Evolutionary conservation across 139 green algal genomes (phyloP), one percentile per base, ranked within the genome.

Genomic region (Volvox africanus): DNA sequence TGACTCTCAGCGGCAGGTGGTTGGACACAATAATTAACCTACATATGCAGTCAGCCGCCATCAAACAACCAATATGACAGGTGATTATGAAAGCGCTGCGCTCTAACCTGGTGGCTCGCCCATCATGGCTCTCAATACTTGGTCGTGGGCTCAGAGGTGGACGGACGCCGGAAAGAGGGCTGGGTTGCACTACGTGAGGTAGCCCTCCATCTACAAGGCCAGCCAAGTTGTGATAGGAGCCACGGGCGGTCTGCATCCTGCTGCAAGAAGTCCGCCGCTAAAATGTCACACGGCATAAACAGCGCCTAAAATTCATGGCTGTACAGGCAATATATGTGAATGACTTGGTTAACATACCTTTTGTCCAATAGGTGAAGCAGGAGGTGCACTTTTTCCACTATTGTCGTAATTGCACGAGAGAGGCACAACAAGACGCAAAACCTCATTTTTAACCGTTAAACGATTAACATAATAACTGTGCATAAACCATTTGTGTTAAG

Each of bases 11-110:
- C 12, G 98, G 98, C 37, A 99, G 94, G 85, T 99, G 96, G 93
- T 99, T 99, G 35, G 95, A 95, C 3, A 99, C 98, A 71, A 99
- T 95, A 26, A 99, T 97, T 14, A 99, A 78, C 89, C 98, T 98
- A 95, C 92, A 65, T 0, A 20, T 28, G 22, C 78, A 84, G 37
- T 13, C 50, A 24, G 80, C 80, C 80, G 80, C 18, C 80, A 44
- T 67, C 20, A 67, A 32, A 44, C 19, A 22, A 33, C 20, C 30
- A 24, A n/a, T 3, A n/a, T 73, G 36, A n/a, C 12, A 65, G 44
- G 24, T 16, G 68, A 0, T 17, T 26, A 75, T 50, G 24, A 19
- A 36, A 80, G 33, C 1, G 3, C 61, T 65, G 67, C 50, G 0
- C 20, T 30, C 71, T 28, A 22, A 89, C 85, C 85, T 89, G 44